phyloP scores from a whole-genome alignment of 768 basidiomycete genomes.

The Mycena leptocephala region DNA sequence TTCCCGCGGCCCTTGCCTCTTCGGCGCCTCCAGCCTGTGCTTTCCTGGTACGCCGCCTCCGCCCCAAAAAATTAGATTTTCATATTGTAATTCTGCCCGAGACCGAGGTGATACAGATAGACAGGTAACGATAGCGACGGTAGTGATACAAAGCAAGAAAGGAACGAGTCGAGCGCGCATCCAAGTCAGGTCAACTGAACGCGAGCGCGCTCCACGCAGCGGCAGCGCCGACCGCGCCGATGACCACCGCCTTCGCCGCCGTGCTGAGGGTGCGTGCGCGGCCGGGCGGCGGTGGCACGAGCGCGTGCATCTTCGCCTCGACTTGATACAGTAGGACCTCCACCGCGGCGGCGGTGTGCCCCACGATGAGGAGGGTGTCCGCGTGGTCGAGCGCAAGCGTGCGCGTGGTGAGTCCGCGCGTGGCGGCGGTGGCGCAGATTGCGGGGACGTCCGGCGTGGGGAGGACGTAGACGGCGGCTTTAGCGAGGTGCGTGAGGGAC shows the following conservation, averaged over 20 bases:
- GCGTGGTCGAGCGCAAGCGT: conserved; percentile 49
- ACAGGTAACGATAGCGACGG: not conserved
- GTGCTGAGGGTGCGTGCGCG: not conserved
- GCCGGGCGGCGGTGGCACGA: conserved; percentile 13
- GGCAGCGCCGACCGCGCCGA: conserved; percentile 28
- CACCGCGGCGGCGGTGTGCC: conserved; percentile 26
- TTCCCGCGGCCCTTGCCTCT: too few relatives aligned
- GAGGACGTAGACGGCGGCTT: conserved; percentile 67
- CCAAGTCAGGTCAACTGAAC: conserved; percentile 21
- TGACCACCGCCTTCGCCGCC: conserved; percentile 13
- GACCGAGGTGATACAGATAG: not conserved
- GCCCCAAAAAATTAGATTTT: too few relatives aligned
- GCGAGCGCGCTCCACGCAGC: conserved; percentile 31
- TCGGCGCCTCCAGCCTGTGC: too few relatives aligned
- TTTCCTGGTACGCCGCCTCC: too few relatives aligned
- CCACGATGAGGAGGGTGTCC: conserved; percentile 31
- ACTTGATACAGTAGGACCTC: conserved; percentile 33
- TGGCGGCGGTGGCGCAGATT: conserved; percentile 58
- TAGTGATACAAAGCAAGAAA: conserved; percentile 29
- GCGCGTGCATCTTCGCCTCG: conserved; percentile 36
- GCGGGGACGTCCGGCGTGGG: conserved; percentile 61
- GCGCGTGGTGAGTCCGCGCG: conserved; percentile 47
- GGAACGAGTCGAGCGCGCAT: not conserved
- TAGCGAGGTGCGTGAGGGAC: conserved; percentile 57
- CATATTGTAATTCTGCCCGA: too few relatives aligned